phyloP scores from a whole-genome alignment of 2,329 filamentous ascomycete genomes.

The Stagonosporopsis cucurbitacearum region DNA sequence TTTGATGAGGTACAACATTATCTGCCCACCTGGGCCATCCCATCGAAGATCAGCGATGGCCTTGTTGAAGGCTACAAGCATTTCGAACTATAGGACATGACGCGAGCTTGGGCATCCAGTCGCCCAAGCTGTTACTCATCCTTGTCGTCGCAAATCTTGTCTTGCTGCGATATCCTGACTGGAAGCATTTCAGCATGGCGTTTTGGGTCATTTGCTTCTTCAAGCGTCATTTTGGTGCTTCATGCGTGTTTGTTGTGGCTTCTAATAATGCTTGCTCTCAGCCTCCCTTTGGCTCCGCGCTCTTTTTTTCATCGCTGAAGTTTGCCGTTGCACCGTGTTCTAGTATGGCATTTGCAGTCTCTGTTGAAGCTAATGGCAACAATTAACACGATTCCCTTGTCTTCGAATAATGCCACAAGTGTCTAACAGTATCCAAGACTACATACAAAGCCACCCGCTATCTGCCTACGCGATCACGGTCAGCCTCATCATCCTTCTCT shows the following conservation, averaged over 20 bases:
- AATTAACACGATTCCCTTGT: slow-evolving; percentile 22
- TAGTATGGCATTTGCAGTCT: slow-evolving; percentile 22
- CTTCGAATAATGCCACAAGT: slow-evolving; percentile 28
- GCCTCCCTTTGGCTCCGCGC: not conserved
- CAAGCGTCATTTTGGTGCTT: slow-evolving; percentile 34
- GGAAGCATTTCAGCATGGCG: slow-evolving; percentile 41
- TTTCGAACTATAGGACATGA: slow-evolving; percentile 54
- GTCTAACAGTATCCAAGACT: slow-evolving; percentile 29
- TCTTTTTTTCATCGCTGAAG: slow-evolving; percentile 6
- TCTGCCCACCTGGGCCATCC: slow-evolving; percentile 78
- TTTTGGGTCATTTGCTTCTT: slow-evolving; percentile 32
- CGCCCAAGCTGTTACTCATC: slow-evolving; percentile 30
- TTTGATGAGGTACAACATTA: slow-evolving; percentile 80
- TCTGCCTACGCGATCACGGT: slow-evolving; percentile 19
- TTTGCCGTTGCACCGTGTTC: slow-evolving; percentile 5
- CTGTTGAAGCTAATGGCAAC: slow-evolving; percentile 33
- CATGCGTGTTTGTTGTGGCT: slow-evolving; percentile 24
- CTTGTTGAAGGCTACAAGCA: slow-evolving; percentile 80
- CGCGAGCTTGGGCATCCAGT: slow-evolving; percentile 20
- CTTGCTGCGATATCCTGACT: slow-evolving; percentile 43
- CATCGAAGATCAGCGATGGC: slow-evolving; percentile 77
- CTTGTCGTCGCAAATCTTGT: slow-evolving; percentile 37
- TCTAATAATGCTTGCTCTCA: slow-evolving; percentile 18
- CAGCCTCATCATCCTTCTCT: slow-evolving; percentile 28
- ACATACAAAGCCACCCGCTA: slow-evolving; percentile 32